phyloP scores from a whole-genome alignment of 73 alveolate genomes.

The Symbiodinium natans region DNA sequence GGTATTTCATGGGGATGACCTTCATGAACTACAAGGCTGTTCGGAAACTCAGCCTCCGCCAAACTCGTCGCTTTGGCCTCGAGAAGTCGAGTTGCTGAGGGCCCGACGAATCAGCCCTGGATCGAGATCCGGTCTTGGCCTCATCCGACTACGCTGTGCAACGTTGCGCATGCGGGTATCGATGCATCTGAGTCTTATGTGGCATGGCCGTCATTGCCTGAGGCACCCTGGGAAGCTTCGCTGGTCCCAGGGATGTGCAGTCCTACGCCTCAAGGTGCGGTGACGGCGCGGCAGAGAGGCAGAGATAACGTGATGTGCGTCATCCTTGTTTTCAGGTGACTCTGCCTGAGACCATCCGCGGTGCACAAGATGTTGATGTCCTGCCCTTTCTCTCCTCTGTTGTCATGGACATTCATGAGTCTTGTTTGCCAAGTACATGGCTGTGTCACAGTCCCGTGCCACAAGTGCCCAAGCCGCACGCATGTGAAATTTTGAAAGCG shows the following conservation, averaged over 20 bases:
- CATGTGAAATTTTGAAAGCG: not conserved
- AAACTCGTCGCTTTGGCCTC: not conserved
- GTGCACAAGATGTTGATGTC: not conserved
- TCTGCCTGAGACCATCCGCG: not conserved
- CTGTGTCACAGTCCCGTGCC: too few relatives aligned
- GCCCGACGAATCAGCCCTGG: slow-evolving; percentile 69
- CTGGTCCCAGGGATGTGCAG: slow-evolving; percentile 41
- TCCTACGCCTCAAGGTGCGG: slow-evolving; percentile 41
- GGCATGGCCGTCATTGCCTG: too few relatives aligned
- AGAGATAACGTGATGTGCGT: not conserved
- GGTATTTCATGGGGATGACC: slow-evolving; percentile 89
- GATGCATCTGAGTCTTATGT: too few relatives aligned
- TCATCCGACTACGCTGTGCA: too few relatives aligned
- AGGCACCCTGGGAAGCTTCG: slow-evolving; percentile 46
- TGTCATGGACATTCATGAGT: too few relatives aligned
- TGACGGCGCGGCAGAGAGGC: not conserved
- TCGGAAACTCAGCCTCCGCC: not conserved
- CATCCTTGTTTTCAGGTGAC: not conserved
- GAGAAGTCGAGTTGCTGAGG: slow-evolving; percentile 8
- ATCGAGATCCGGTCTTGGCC: slow-evolving; percentile 42
- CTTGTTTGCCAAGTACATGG: too few relatives aligned
- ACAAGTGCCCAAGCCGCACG: not conserved
- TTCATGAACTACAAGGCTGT: slow-evolving; percentile 72
- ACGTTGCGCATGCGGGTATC: too few relatives aligned
- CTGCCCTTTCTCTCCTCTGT: too few relatives aligned